A percentile compares a stretch with the other conserved stretches of the same genome.
Evolutionary conservation across 2,329 filamentous ascomycete species (phyloP).

Genomic region (Fusarium mangiferae): DNA sequence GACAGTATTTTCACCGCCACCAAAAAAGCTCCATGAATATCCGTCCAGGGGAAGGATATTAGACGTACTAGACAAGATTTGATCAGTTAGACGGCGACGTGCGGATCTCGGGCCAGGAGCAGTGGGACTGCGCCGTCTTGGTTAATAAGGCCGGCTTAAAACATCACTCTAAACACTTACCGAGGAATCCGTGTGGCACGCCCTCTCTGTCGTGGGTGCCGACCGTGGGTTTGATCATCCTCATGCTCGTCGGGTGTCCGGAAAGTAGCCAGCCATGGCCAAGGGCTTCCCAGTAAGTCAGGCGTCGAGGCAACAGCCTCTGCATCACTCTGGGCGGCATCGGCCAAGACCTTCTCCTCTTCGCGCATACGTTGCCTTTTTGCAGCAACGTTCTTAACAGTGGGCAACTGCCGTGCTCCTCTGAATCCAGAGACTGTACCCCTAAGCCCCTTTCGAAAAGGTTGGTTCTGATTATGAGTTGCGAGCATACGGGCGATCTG

Average conservation of each 20-base stretch:
- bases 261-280: constrained; percentile 19
- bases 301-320: neutral
- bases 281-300: constrained; percentile 1
- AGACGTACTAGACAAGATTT: constrained; percentile 6
- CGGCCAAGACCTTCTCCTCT: neutral
- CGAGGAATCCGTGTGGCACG: constrained; percentile 22
- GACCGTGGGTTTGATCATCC: neutral
- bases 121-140: constrained; percentile 4
- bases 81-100: constrained; percentile 4
- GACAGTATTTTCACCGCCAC: neutral
- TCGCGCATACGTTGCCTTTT: neutral
- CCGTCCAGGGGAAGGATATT: neutral
- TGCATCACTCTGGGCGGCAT: neutral
- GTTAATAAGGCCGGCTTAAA: neutral
- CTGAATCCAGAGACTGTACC: neutral
- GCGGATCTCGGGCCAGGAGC: constrained; percentile 5
- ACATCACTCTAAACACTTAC: neutral
- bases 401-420: constrained; percentile 3
- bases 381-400: constrained; percentile 9
- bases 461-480: neutral
- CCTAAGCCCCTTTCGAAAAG: neutral
- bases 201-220: neutral
- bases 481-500: constrained; percentile 39
- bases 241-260: neutral
- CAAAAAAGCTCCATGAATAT: constrained; percentile 1